These are phyloP conservation scores for Cutaneotrichosporon dermatis DNA, from an alignment of 1,284 basidiomycete species.

Conservation along the genomic window DNA sequence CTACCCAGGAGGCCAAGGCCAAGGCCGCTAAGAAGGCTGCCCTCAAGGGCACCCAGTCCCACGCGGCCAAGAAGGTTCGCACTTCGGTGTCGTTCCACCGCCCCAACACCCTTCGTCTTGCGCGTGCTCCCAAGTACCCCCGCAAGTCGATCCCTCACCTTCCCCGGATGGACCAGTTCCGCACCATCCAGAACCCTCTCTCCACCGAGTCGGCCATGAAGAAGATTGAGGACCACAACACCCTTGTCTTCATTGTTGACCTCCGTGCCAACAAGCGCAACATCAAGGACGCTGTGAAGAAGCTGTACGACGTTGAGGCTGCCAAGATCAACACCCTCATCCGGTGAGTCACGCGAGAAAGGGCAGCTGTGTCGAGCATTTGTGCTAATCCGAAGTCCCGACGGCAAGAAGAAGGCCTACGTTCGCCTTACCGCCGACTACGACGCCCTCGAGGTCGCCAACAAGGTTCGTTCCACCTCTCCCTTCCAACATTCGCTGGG, in stretches of 20 bases:
- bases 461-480: conserved; percentile 70
- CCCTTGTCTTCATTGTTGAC: conserved; percentile 96
- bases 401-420: conserved; percentile 99
- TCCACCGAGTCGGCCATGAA: conserved; percentile 59
- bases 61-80: conserved; percentile 76
- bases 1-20: conserved; percentile 66
- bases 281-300: conserved; percentile 99
- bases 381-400: conserved; percentile 60
- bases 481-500: too few relatives aligned
- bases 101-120: conserved; percentile 85
- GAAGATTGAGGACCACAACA: conserved; percentile 99
- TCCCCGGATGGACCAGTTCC: conserved; percentile 96
- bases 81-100: conserved; percentile 91
- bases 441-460: conserved; percentile 96
- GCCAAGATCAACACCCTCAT: conserved; percentile 98
- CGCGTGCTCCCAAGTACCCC: conserved; percentile 84
- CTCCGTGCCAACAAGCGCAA: conserved; percentile 94
- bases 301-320: conserved; percentile 95
- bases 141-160: conserved; percentile 90
- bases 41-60: conserved; percentile 76
- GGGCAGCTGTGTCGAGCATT: background rate
- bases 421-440: conserved; percentile 91
- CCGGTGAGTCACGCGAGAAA: conserved; percentile 57
- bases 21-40: conserved; percentile 95
- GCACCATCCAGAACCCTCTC: conserved; percentile 76